Evolutionary conservation across 768 basidiomycete species (phyloP), one percentile per base, ranked within the genome.

Genomic region (Psilocybe tampanensis): DNA sequence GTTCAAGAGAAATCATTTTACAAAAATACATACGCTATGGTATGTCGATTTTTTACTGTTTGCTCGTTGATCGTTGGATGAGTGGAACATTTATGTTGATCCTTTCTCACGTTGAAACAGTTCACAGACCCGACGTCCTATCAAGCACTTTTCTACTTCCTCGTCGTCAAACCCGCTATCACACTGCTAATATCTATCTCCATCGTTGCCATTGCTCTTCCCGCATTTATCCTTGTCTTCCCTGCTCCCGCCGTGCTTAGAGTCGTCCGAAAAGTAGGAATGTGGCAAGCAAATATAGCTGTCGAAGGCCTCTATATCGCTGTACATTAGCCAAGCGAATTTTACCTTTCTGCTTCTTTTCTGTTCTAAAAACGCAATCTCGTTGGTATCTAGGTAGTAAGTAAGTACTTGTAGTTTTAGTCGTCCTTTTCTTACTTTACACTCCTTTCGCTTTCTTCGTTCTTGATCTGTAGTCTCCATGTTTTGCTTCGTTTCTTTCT

Each of bases 111-210:
- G 50, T 42, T 19, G 9, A 44, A 44, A 18, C 61, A 92, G 90
- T 93, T 93, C 71, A 86, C 87, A 41, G 91, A 93, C 64, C 74
- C 88, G 36, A 90, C 88, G 4, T 89, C 91, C 17, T 93, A 91
- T 70, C 89, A 90, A 74, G 87, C 92, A 0, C 79, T 94, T 2
- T 93, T 94, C 77, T 93, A 94, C 69, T 94, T 94, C 73, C 80
- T 94, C 58, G 89, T 93, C 48, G 86, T 94, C 76, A 94, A 94
- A 68, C 90, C 92, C 2, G 79, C 84, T 26, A 89, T 93, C 69
- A 91, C 90, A 1, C 70, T 94, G 23, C 73, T 88, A 17, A 74
- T 92, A 33, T 80, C 83, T 5, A 68, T 90, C 13, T 61, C 74
- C 19, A 67, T 90, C 48, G 36, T 90, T 15, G 71, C 82, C 13